Conservation (phyloP, 2,329 filamentous ascomycete species). For the Keithomyces neogunnii region DNA sequence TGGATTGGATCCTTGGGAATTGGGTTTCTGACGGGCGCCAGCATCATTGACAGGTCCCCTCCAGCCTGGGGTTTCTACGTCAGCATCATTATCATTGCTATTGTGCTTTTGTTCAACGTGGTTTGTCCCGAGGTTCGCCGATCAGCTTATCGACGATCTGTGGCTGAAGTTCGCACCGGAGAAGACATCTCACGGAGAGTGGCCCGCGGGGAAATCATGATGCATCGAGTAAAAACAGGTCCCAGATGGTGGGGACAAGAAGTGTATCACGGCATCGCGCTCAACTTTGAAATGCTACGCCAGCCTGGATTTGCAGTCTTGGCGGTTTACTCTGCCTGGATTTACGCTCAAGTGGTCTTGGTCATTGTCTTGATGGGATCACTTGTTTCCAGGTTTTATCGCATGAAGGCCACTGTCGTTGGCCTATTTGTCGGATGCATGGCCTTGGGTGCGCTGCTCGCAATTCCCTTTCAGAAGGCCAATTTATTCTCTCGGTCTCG, state of each 20-base stretch:
- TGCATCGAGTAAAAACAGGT: constrained; percentile 63
- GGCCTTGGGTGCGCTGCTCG: constrained; percentile 59
- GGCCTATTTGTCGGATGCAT: constrained; percentile 59
- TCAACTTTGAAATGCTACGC: constrained; percentile 62
- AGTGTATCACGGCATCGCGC: constrained; percentile 58
- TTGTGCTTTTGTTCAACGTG: constrained; percentile 61
- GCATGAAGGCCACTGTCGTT: constrained; percentile 53
- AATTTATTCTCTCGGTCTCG: constrained; percentile 59
- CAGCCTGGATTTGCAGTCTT: constrained; percentile 68
- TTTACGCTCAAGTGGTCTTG: constrained; percentile 67
- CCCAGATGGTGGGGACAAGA: constrained; percentile 74
- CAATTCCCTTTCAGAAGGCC: constrained; percentile 67
- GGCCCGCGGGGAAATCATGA: constrained; percentile 65
- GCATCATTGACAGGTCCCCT: constrained; percentile 54
- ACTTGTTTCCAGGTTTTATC: constrained; percentile 61
- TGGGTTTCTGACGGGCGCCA: constrained; percentile 64
- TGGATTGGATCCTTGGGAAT: constrained; percentile 63
- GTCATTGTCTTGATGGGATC: constrained; percentile 66
- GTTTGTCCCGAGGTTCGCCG: constrained; percentile 64
- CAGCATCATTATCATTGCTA: constrained; percentile 57
- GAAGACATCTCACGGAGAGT: constrained; percentile 47
- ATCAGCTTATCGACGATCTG: constrained; percentile 58
- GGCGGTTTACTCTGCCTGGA: constrained; percentile 67
- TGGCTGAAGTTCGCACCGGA: constrained; percentile 53
- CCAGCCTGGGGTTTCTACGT: constrained; percentile 72